Evolutionary conservation across 495 filamentous ascomycete genomes (phyloP), one percentile per base, ranked within the genome.

Genomic region (Pseudotulostoma volvatum): DNA sequence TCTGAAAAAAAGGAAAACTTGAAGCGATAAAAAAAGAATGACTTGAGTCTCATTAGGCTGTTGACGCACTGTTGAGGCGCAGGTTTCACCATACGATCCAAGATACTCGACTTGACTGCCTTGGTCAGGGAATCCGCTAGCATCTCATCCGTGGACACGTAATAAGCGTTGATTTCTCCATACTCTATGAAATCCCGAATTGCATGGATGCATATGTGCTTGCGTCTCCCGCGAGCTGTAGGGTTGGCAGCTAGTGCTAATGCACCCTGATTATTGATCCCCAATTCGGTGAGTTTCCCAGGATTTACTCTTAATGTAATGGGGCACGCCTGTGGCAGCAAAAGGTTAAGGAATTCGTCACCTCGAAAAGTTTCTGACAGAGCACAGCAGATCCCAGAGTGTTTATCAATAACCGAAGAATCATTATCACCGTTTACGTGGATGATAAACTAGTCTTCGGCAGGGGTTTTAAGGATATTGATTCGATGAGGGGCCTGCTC

Each of bases 111-210:
- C 11, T 28, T 28, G 23, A 28, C 23, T 28, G 49, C 33, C 21
- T 52, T 54, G 0, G 50, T 54, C 19, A 52, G 34, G 9, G 40
- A 41, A 21, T 54, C 46, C 18, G 46, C 51, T 7, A 39, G 18
- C 37, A 48, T 49, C 9, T 50, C 13, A 3, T n/a, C 17, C 1
- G 37, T 48, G 23, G n/a, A 11, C 23, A 28, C 23, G 23, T 28
- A 28, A 28, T 28, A 28, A 28, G 23, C 23, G 23, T 28, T 28
- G 23, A 48, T 39, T 1, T 41, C 3, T 1, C 38, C 38, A 32
- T 40, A 13, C 4, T 34, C 36, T 13, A 37, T 25, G 2, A 17
- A 18, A 9, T 47, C 46, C 3, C 38, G 40, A 13, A 54, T 41
- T 5, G 40, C 42, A 31, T 51, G 41, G 8, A 52, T 43, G 2